Evolutionary conservation across 2,329 filamentous ascomycete genomes (phyloP).

Genomic region (Colletotrichum sp.): DNA sequence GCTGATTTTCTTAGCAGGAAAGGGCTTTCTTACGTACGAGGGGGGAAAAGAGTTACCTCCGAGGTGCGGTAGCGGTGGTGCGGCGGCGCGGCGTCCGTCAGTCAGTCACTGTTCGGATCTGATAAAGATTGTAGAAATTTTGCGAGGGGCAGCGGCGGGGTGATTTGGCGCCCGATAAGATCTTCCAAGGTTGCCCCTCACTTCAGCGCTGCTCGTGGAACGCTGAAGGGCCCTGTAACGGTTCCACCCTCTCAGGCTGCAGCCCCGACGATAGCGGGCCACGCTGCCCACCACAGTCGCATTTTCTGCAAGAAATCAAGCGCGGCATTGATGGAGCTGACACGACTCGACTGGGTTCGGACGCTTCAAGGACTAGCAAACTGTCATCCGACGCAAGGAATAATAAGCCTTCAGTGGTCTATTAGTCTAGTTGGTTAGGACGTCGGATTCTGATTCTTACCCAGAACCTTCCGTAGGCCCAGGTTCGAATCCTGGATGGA

Average conservation of each 20-base stretch:
- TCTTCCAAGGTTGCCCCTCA: constrained; percentile 9
- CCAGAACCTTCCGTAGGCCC: constrained; percentile 15
- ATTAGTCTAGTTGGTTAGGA: constrained; percentile 24
- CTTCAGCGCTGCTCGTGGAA: background rate
- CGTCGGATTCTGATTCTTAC: constrained; percentile 15
- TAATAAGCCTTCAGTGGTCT: background rate
- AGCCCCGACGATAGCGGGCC: background rate
- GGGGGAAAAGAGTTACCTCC: constrained; percentile 1
- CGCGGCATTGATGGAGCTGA: background rate
- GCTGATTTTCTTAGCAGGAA: background rate
- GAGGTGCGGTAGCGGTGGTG: constrained; percentile 3
- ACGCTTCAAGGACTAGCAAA: rapidly evolving
- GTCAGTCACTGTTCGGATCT: constrained; percentile 7
- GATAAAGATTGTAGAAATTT: constrained; percentile 16
- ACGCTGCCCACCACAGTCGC: background rate
- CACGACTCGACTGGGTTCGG: background rate
- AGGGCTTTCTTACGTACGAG: background rate
- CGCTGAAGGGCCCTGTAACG: background rate
- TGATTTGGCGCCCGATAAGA: constrained; percentile 15
- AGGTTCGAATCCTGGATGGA: constrained; percentile 23
- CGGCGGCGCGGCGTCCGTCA: background rate
- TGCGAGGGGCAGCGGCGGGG: constrained; percentile 22
- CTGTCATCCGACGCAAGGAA: rapidly evolving
- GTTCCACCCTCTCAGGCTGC: background rate
- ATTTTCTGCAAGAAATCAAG: background rate